Evolutionary conservation across 768 basidiomycete genomes (phyloP), one percentile per base, ranked within the genome.

Genomic region (Leccinum subgranulosum): DNA sequence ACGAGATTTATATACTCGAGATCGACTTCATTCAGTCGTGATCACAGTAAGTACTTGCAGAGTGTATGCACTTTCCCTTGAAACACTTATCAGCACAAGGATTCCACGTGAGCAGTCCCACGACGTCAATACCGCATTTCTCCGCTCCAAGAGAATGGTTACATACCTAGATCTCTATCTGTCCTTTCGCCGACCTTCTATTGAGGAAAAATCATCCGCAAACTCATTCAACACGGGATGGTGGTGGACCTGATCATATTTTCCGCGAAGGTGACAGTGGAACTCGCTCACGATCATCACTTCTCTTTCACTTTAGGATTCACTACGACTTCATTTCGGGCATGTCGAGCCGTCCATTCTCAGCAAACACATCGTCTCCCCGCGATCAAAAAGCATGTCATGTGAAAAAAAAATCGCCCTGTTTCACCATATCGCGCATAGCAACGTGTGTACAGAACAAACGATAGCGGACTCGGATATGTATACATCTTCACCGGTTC

Each of bases 401-500:
- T 50, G 31, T 21, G 49, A 50, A 59, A 39, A 39, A 39, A 39
- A 39, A 39, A 49, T 29, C 46, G 23, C 39, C 59, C 58, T 50
- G 66, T 58, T 67, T 63, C 66, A 58, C 61, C 39, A 51, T 27
- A 27, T 56, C 57, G 45, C 21, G 21, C 25, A 49, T 15, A 39
- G 19, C 28, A 33, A 33, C 49, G 19, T 33, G 17, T 28, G 23
- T 29, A 49, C 27, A 28, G 47, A 28, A 48, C 47, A 28, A 48
- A n/a, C 2, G 28, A 48, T 17, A 14, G 12, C 17, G 27, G n/a
- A n/a, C n/a, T n/a, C n/a, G n/a, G 4, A 28, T 49, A 23, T 9
- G n/a, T 2, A 31, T 46, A n/a, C 41, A 61, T 70, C 52, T 74
- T 80, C 70, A 80, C 73, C 79, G 79, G 71, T 78, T 80, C 79